Conservation (phyloP, 192 early-diverging fungal species). For the Gonapodya prolifera region DNA sequence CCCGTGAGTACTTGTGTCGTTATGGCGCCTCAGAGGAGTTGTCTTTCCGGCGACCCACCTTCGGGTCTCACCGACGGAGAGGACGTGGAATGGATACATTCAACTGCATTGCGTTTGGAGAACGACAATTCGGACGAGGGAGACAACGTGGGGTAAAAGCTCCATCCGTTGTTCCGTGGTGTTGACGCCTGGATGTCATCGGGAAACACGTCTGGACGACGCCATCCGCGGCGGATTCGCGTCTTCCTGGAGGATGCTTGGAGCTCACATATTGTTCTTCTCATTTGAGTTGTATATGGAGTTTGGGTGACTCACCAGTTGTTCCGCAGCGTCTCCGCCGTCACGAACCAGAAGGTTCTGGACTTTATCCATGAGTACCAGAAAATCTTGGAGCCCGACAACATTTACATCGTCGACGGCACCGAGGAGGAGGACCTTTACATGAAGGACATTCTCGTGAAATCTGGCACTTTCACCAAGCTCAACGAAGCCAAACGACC, state of each 20-base stretch:
- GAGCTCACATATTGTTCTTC: background rate
- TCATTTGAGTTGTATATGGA: background rate
- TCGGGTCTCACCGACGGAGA: no score
- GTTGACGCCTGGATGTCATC: background rate
- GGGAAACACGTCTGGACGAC: background rate
- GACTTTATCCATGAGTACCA: background rate
- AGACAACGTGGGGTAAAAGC: background rate
- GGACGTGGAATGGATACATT: no score
- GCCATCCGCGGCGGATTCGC: background rate
- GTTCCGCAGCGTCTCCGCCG: background rate
- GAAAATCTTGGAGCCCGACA: background rate
- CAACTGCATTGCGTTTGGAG: no score
- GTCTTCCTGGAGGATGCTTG: background rate
- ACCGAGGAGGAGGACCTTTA: slow-evolving; percentile 1
- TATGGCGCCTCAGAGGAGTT: background rate
- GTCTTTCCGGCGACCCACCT: no score
- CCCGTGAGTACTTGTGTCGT: background rate
- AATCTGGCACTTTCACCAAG: slow-evolving; percentile 12
- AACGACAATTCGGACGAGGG: no score
- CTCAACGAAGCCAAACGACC: slow-evolving; percentile 11
- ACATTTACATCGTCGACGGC: slow-evolving; percentile 2
- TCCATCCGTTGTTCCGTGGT: background rate
- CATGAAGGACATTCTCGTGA: slow-evolving; percentile 11
- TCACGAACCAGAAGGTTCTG: background rate
- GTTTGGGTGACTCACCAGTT: background rate